phyloP scores from a whole-genome alignment of 2,329 filamentous ascomycete genomes.

The Hymenoscyphus linearis region DNA sequence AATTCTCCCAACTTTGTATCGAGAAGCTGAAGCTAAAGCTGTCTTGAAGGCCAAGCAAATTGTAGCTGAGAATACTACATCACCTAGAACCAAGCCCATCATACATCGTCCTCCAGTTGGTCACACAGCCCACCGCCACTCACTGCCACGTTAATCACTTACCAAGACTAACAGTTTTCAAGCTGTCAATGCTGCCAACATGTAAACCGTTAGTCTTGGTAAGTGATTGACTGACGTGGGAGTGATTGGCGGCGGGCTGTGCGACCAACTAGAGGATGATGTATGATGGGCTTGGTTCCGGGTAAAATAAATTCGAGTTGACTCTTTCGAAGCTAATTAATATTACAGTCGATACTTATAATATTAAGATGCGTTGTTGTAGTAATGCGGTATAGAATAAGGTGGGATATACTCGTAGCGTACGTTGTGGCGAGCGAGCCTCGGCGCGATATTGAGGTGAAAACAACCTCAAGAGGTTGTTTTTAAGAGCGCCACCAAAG shows the following conservation, averaged over 20 bases:
- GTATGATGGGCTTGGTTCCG: slow-evolving; percentile 18
- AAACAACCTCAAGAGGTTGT: no score
- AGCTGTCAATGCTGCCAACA: slow-evolving; percentile 24
- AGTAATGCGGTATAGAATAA: no score
- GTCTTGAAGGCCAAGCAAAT: slow-evolving; percentile 24
- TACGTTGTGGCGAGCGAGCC: no score
- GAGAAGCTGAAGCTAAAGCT: slow-evolving; percentile 21
- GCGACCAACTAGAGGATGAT: slow-evolving; percentile 18
- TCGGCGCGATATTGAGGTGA: no score
- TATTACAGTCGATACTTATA: no score
- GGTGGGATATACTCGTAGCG: no score
- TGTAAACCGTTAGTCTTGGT: slow-evolving; percentile 23
- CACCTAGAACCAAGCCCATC: slow-evolving; percentile 18
- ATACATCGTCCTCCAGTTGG: slow-evolving; percentile 19
- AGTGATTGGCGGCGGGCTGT: slow-evolving; percentile 22
- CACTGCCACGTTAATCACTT: slow-evolving; percentile 22
- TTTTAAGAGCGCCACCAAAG: no score
- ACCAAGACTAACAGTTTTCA: slow-evolving; percentile 26
- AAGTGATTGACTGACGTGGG: slow-evolving; percentile 21
- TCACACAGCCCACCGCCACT: slow-evolving; percentile 21
- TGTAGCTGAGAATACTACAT: slow-evolving; percentile 19
- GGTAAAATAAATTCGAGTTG: no score
- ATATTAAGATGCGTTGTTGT: no score
- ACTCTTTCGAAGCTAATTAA: no score
- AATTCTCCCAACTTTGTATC: neutral